Conservation (phyloP, 192 early-diverging fungal species). For the Linnemannia elongata region DNA sequence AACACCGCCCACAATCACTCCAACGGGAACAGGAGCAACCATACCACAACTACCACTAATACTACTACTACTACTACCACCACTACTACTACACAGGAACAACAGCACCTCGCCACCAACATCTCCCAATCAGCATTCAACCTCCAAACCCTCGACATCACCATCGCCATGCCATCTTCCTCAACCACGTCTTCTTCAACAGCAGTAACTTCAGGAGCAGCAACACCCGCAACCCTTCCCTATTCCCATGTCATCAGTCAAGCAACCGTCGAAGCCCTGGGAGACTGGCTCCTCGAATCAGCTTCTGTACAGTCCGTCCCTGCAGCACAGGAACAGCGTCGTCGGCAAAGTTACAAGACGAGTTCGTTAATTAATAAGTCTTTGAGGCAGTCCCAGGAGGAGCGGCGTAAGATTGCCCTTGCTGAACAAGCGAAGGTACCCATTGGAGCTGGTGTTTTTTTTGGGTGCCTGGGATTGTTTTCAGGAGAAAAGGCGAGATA, state of each 20-base stretch:
- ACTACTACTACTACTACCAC: not conserved
- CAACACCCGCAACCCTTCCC: not conserved
- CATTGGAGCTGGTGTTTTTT: not conserved
- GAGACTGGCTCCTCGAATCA: conserved; percentile 48
- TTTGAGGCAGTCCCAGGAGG: conserved; percentile 59
- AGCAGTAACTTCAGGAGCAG: not conserved
- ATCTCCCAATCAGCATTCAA: not conserved
- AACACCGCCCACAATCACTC: not conserved
- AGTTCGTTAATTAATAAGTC: conserved; percentile 38
- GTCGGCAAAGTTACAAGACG: conserved; percentile 42
- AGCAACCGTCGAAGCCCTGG: conserved; percentile 47
- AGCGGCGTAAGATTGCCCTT: conserved; percentile 50
- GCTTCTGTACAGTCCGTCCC: conserved; percentile 38
- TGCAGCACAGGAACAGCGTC: conserved; percentile 35
- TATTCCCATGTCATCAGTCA: conserved; percentile 24
- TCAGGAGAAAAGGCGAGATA: not conserved
- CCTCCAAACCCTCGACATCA: not conserved
- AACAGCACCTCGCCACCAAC: not conserved
- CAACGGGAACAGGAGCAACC: not conserved
- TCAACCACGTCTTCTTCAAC: conserved; percentile 5
- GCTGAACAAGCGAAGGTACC: conserved; percentile 60
- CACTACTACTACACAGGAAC: not conserved
- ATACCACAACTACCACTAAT: not conserved
- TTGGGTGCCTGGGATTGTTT: not conserved
- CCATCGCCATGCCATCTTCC: not conserved